Conservation (phyloP, 352 stramenopile genomes). For the Thraustochytrium sp. region DNA sequence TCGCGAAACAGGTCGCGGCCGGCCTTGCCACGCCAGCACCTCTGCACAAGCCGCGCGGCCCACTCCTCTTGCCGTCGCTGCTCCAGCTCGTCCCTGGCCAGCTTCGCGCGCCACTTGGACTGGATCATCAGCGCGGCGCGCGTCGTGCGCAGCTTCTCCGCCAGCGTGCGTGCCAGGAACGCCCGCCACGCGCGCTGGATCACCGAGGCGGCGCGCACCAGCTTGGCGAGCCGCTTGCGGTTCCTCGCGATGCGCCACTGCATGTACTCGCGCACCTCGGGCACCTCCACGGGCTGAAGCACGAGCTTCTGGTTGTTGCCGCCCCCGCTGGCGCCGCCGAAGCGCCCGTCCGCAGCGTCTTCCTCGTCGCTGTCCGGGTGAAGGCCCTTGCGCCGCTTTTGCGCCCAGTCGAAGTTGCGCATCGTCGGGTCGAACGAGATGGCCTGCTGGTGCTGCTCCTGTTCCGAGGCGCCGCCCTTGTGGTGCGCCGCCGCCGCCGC, state of each 20-base stretch:
- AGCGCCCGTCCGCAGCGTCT: neutral
- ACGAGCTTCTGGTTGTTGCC: no score
- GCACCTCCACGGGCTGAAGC: conserved; percentile 26
- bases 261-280: conserved; percentile 91
- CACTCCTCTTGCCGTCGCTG: conserved; percentile 73
- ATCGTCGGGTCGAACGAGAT: conserved; percentile 23
- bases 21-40: conserved; percentile 78
- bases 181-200: conserved; percentile 82
- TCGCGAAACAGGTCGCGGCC: conserved; percentile 67
- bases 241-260: conserved; percentile 85
- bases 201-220: conserved; percentile 59
- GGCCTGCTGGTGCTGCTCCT: no score
- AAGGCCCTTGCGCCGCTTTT: neutral
- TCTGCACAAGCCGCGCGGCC: conserved; percentile 79
- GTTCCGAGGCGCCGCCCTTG: no score
- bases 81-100: conserved; percentile 55
- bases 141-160: conserved; percentile 63
- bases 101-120: conserved; percentile 70
- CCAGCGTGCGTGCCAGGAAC: conserved; percentile 74
- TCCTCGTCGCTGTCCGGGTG: conserved; percentile 2
- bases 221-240: conserved; percentile 69
- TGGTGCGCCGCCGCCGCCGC: neutral
- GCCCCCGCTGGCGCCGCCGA: neutral
- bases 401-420: conserved; percentile 36
- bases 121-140: conserved; percentile 75